Conservation (phyloP, 2,329 filamentous ascomycete species). For the Cercospora sp. region DNA sequence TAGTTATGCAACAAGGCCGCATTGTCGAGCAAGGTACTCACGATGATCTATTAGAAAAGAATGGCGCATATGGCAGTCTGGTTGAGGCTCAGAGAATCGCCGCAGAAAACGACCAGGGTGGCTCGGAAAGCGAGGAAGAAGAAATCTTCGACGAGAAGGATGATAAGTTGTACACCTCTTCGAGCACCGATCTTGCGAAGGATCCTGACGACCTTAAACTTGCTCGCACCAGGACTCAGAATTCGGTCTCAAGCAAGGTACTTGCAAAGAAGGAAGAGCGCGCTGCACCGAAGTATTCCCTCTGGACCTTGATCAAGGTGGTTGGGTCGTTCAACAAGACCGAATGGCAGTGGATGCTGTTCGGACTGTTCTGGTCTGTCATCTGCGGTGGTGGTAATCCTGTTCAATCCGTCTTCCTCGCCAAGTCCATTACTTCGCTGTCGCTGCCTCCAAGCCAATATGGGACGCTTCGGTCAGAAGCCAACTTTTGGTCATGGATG, state of each 20-base stretch:
- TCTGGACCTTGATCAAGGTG: conserved; percentile 76
- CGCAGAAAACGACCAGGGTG: conserved; percentile 58
- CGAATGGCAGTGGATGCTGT: conserved; percentile 70
- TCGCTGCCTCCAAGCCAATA: conserved; percentile 58
- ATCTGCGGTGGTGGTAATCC: conserved; percentile 82
- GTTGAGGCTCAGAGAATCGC: conserved; percentile 86
- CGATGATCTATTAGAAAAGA: conserved; percentile 68
- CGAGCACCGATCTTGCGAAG: conserved; percentile 41
- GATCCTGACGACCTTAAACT: conserved; percentile 67
- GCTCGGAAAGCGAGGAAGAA: conserved; percentile 47
- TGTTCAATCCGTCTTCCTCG: conserved; percentile 76
- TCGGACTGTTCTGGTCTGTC: conserved; percentile 71
- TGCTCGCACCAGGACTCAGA: conserved; percentile 53
- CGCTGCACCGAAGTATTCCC: conserved; percentile 56
- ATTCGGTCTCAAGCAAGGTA: conserved; percentile 68
- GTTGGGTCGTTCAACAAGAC: conserved; percentile 76
- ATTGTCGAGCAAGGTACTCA: conserved; percentile 94
- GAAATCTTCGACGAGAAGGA: conserved; percentile 37
- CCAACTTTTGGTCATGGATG: conserved; percentile 87
- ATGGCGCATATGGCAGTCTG: conserved; percentile 77
- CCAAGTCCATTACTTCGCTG: conserved; percentile 78
- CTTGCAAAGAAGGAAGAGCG: conserved; percentile 54
- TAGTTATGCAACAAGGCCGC: conserved; percentile 82
- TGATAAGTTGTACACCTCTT: conserved; percentile 29
- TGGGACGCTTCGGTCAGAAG: conserved; percentile 63